Base-by-base conservation (phyloP, 2,329 filamentous ascomycete genomes). In the Atkinsonella hypoxylon region DNA sequence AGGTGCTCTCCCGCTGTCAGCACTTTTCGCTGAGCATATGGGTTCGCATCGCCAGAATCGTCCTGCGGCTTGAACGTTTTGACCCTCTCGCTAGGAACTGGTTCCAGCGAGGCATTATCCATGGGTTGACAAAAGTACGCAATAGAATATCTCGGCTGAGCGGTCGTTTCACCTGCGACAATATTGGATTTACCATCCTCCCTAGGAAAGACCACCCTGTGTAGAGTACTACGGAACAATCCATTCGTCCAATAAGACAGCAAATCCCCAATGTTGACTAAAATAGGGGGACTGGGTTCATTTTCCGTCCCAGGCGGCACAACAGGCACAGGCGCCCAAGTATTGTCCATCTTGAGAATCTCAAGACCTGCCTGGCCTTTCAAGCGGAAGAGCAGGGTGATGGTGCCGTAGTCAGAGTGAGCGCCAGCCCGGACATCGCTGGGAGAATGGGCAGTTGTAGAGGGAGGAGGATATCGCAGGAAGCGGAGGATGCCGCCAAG, bases 171-270 rank as follows among this genome's bases (percentile, higher is more conserved):
- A n/a, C 71, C 74, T 2, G 63, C 54, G 1, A 69, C 62, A 9
- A 31, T 51, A 13, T 45, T 51, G 5, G 52, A 52, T 13, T 55
- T 60, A 7, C 55, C 59, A 6, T 17, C 31, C 26, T 18, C 39
- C 0, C 57, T 52, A 0, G 74, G 69, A 56, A 95, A 93, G 0
- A 91, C 81, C 31, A 97, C 93, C 11, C 91, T 75, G 63, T 97
- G 93, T 6, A 96, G 81, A 0, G 91, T 96, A 58, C 84, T 89
- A 59, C 89, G 85, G 55, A 97, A 75, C 45, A 96, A 68, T 0
- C 90, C 89, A 56, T 86, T 85, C 1, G 93, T 97, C 91, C 91
- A 97, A 65, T 94, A 93, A 34, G 81, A 85, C 54, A 84, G 69
- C 62, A 85, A 61, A 64, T 83, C 71, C 67, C 85, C 69, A 68